Conservation (phyloP, 768 basidiomycete species). For the Tylopilus subfusipes region DNA sequence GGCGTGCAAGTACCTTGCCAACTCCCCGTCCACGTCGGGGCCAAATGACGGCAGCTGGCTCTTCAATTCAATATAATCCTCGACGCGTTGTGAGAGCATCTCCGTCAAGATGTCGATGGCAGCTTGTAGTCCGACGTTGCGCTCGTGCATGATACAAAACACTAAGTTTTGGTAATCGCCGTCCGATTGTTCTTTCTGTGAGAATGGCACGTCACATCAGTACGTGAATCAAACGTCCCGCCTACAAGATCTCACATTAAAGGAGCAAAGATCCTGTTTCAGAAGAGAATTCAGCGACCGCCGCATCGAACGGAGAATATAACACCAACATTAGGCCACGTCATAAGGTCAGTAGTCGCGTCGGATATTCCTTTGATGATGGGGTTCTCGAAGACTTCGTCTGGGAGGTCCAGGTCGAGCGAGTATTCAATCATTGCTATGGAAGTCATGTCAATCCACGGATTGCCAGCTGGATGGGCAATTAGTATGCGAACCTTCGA, state of each 20-base stretch:
- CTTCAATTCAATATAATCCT: slow-evolving; percentile 33
- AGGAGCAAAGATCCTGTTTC: slow-evolving; percentile 28
- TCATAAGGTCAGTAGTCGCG: slow-evolving; percentile 41
- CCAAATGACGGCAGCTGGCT: slow-evolving; percentile 35
- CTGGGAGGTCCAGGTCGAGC: slow-evolving; percentile 36
- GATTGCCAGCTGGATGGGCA: background rate
- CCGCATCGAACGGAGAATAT: background rate
- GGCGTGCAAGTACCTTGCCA: slow-evolving; percentile 32
- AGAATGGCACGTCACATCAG: slow-evolving; percentile 4
- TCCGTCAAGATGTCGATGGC: slow-evolving; percentile 37
- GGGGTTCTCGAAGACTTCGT: slow-evolving; percentile 34
- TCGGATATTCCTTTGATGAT: slow-evolving; percentile 36
- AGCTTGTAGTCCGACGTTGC: slow-evolving; percentile 30
- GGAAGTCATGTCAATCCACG: slow-evolving; percentile 1
- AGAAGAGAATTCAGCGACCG: slow-evolving; percentile 11
- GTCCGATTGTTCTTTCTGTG: slow-evolving; percentile 39
- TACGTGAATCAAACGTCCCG: slow-evolving; percentile 4
- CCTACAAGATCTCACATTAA: slow-evolving; percentile 24
- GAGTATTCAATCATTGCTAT: slow-evolving; percentile 37
- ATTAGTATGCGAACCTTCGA: slow-evolving; percentile 37
- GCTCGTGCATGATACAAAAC: slow-evolving; percentile 39
- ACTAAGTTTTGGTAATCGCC: slow-evolving; percentile 40
- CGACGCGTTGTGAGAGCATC: slow-evolving; percentile 35
- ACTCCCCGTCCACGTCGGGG: slow-evolving; percentile 32
- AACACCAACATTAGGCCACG: slow-evolving; percentile 38